phyloP scores from a whole-genome alignment of 2,329 filamentous ascomycete species.

The Didymella lethalis region DNA sequence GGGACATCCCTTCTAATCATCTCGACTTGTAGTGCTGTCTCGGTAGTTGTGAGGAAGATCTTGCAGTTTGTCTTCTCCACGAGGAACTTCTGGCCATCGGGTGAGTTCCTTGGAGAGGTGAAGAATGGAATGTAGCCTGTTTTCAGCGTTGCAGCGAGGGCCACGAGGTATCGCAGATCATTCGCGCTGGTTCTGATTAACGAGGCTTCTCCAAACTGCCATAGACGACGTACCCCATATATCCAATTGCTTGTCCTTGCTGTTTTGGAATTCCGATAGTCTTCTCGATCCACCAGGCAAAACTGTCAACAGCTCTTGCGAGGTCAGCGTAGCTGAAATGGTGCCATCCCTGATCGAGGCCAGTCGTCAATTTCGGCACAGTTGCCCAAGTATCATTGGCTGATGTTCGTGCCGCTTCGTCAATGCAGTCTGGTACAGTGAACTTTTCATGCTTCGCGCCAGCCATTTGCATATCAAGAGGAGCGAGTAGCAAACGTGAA shows the following conservation, averaged over 20 bases:
- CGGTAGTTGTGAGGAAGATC: constrained; percentile 9
- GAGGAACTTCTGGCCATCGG: constrained; percentile 11
- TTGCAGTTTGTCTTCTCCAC: constrained; percentile 12
- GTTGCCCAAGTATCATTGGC: constrained; percentile 17
- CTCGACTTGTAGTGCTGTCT: constrained; percentile 5
- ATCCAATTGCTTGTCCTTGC: constrained; percentile 15
- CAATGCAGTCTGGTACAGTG: constrained; percentile 14
- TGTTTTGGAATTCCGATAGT: constrained; percentile 7
- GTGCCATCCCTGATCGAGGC: constrained; percentile 14
- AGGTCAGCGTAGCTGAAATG: constrained; percentile 12
- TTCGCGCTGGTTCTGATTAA: not conserved
- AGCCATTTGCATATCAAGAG: not conserved
- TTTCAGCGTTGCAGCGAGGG: constrained; percentile 12
- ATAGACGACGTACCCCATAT: constrained; percentile 7
- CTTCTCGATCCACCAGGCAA: constrained; percentile 19
- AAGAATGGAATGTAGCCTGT: constrained; percentile 15
- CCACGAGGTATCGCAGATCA: constrained; percentile 15
- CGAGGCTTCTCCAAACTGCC: too few relatives aligned
- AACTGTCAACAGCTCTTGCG: constrained; percentile 10
- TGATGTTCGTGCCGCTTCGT: constrained; percentile 6
- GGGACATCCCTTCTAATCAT: not conserved
- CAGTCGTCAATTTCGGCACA: constrained; percentile 10
- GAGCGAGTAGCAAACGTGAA: too few relatives aligned
- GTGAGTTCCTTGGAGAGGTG: constrained; percentile 14
- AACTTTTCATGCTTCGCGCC: not conserved